phyloP scores from a whole-genome alignment of 305 asterid species.

The Fraxinus angustifolia region DNA sequence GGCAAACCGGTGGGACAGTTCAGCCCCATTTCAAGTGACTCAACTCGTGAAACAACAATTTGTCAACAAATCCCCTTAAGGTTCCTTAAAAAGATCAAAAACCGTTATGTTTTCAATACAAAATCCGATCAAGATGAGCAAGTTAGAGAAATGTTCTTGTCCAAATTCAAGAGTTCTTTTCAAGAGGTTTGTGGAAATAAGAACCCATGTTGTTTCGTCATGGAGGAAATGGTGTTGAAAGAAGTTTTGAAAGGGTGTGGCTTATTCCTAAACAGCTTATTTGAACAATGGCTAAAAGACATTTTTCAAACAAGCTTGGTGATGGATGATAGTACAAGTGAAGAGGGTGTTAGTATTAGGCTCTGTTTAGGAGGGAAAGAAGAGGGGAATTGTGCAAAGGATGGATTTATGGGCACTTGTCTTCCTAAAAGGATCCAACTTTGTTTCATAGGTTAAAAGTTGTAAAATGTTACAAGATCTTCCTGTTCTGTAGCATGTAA shows the following conservation, averaged over 20 bases:
- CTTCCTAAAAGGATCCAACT: constrained; percentile 66
- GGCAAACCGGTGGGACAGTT: constrained; percentile 16
- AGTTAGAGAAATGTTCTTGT: constrained; percentile 42
- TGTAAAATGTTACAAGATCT: constrained; percentile 36
- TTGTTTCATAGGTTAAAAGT: constrained; percentile 42
- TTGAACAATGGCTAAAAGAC: constrained; percentile 67
- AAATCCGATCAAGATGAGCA: constrained; percentile 29
- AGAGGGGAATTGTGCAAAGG: constrained; percentile 28
- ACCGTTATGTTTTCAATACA: constrained; percentile 36
- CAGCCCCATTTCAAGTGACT: constrained; percentile 44
- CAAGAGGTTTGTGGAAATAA: constrained; percentile 24
- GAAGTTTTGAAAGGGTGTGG: constrained; percentile 43
- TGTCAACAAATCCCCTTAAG: constrained; percentile 29
- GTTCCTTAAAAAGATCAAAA: constrained; percentile 48
- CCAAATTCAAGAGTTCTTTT: constrained; percentile 35
- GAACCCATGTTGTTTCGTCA: constrained; percentile 21
- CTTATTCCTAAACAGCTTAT: constrained; percentile 44
- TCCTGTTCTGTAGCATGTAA: constrained; percentile 34
- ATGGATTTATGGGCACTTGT: constrained; percentile 66
- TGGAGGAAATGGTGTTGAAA: constrained; percentile 48
- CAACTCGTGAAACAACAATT: constrained; percentile 28
- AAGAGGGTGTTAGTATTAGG: constrained; percentile 42
- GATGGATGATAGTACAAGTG: constrained; percentile 28
- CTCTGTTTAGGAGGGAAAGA: constrained; percentile 54
- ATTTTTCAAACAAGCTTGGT: constrained; percentile 47